Base-by-base conservation (phyloP, 2,329 filamentous ascomycete genomes). In the Nemania sp. region DNA sequence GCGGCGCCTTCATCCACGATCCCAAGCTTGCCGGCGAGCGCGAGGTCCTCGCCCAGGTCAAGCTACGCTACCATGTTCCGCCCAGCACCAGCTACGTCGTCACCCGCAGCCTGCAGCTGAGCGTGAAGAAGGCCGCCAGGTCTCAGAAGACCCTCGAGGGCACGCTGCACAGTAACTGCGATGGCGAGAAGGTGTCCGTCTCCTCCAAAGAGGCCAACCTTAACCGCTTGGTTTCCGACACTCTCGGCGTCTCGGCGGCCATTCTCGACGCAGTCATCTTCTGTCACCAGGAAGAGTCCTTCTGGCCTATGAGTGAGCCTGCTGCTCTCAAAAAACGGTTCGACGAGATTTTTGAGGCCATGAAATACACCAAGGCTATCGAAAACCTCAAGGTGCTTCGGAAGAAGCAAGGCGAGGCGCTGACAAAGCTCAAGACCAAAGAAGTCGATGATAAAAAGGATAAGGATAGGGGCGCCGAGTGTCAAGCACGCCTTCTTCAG, bases 351-450 rank as follows among this genome's bases (percentile, higher is more conserved):
- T 99, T 99, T 63, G 94, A 97, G 73, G 94, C 94, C 1, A 79
- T 90, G 73, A 97, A 96, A 70, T 99, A 97, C 72, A 96, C 92
- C 28, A 97, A 96, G 67, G 94, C 92, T 15, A 96, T 99, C 56
- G 92, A 97, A 40, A 96, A 96, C 70, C 89, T 99, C 69, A 97
- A 96, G 68, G 71, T 86, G 8, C 78, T 97, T 44, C 82, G 88
- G 33, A 99, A 97, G 74, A 88, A 86, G 61, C 87, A 96, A 61
- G 88, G 86, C 30, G 85, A 89, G 59, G 82, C 93, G 57, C 79
- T 97, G 8, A 81, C 77, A 14, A 83, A 86, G 56, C 80, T 88
- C 52, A 90, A 90, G 65, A 83, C 88, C 37, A 81, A 88, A 54
- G 90, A 96, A 68, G 79, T 85, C 34, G 83, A 91, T 60, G 86